A percentile compares a stretch with the other conserved stretches of the same genome.
These are phyloP conservation scores for Colletotrichum acutatum DNA, from an alignment of 2,329 filamentous ascomycete species.

Conservation along the genomic window DNA sequence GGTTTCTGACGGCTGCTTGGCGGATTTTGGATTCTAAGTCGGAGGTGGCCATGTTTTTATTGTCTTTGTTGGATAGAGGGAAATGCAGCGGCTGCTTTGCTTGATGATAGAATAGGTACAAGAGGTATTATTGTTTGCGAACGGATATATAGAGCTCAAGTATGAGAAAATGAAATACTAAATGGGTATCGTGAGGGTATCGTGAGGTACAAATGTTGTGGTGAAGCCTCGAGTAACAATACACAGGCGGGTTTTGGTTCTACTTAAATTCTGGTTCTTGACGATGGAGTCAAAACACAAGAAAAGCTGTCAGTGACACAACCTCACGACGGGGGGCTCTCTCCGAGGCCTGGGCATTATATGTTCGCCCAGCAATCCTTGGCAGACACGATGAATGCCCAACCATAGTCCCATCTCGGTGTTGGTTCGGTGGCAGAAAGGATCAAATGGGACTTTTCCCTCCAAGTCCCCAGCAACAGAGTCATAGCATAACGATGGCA, in stretches of 20 bases:
- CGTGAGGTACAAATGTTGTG: neutral
- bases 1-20: constrained; percentile 52
- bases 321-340: neutral
- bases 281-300: neutral
- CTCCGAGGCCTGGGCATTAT: neutral
- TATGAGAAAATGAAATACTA: no score
- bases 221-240: neutral
- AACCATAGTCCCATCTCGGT: neutral
- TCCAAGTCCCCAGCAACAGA: neutral
- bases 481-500: constrained; percentile 2
- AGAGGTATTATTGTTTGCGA: neutral
- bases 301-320: neutral
- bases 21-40: constrained; percentile 50
- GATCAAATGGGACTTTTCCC: neutral
- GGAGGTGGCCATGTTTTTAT: constrained; percentile 17
- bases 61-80: neutral
- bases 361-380: constrained; percentile 10
- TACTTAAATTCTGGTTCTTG: neutral
- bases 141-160: neutral
- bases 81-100: neutral
- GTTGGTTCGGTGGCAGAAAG: neutral
- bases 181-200: neutral
- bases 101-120: neutral
- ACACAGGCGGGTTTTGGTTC: neutral
- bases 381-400: neutral